Evolutionary conservation across 2,329 filamentous ascomycete species (phyloP), one percentile per base, ranked within the genome.

Genomic region (Leptographium lundbergii): DNA sequence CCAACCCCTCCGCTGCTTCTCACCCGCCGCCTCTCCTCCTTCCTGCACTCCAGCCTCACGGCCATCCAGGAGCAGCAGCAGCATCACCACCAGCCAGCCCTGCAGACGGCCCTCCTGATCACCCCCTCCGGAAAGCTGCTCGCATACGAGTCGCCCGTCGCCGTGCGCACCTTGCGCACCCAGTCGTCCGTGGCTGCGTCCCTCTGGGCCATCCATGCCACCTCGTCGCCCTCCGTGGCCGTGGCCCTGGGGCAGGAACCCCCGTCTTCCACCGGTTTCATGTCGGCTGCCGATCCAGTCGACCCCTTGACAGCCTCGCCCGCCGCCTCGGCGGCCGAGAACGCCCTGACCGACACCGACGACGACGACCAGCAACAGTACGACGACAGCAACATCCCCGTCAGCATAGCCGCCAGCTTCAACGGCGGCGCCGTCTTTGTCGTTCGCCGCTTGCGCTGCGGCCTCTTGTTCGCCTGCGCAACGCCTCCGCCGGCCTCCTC

Each of bases 171-270:
- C 24, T 77, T 86, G 47, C 81, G 83, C 66, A 82, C 80, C 11
- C 81, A 85, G 68, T 81, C 80, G 65, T 85, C 82, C 60, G 80
- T 86, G 61, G 83, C 83, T 50, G 80, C 81, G 60, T 82, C 79
- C 6, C 76, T 86, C 24, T 83, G 82, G 74, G 73, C 76, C 24
- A 76, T 84, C 51, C 82, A 86, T 69, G 74, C 77, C 48, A 71
- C 73, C 27, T 72, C 74, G 14, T 72, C 72, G 32, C 57, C 74
- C 42, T 59, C 62, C 0, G 71, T 73, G 14, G 59, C 58, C 62
- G 68, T 64, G 65, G 68, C 55, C 65, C 67, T 61, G 48, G 58
- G 57, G 24, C 54, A 62, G 0, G 64, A 63, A 14, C 52, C 51
- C 64, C 64, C 56, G 61, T 63, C 29, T 63, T 0, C 65, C 63